Evolutionary conservation across 139 green algal species (phyloP).

Genomic region (Volvox reticuliferus): DNA sequence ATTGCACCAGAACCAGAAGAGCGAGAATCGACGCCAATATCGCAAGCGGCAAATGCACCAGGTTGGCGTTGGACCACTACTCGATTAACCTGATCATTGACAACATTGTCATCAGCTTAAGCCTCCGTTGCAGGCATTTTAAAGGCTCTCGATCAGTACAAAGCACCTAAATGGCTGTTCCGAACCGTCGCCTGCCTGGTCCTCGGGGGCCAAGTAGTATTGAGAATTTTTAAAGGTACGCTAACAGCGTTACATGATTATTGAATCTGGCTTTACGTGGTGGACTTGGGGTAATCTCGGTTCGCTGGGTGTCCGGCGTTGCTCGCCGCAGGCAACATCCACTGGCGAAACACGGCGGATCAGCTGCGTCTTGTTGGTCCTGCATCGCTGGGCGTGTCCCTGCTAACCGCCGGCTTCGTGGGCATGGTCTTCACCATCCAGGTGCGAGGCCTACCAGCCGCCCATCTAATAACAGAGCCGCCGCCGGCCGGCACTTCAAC

Average conservation of each 20-base stretch:
- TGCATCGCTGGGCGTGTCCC: conserved; percentile 90
- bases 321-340: conserved; percentile 81
- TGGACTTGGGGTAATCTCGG: too few relatives aligned
- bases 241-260: neutral
- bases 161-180: conserved; percentile 87
- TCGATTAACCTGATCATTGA: neutral
- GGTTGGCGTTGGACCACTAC: neutral
- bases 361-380: conserved; percentile 96
- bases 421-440: conserved; percentile 99
- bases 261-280: too few relatives aligned
- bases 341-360: conserved; percentile 91
- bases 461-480: neutral
- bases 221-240: conserved; percentile 82
- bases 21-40: neutral
- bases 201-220: conserved; percentile 85
- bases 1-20: conserved; percentile 37
- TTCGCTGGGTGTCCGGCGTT: neutral
- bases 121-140: conserved; percentile 59
- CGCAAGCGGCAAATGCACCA: neutral
- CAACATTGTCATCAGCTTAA: too few relatives aligned
- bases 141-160: conserved; percentile 49
- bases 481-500: neutral
- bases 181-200: conserved; percentile 81
- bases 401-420: conserved; percentile 97
- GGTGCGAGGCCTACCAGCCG: conserved; percentile 57